Percentiles rank a stretch among this genome's conserved stretches.
phyloP scores from a whole-genome alignment of 331 rosid genomes.

The Ulmus americana region DNA sequence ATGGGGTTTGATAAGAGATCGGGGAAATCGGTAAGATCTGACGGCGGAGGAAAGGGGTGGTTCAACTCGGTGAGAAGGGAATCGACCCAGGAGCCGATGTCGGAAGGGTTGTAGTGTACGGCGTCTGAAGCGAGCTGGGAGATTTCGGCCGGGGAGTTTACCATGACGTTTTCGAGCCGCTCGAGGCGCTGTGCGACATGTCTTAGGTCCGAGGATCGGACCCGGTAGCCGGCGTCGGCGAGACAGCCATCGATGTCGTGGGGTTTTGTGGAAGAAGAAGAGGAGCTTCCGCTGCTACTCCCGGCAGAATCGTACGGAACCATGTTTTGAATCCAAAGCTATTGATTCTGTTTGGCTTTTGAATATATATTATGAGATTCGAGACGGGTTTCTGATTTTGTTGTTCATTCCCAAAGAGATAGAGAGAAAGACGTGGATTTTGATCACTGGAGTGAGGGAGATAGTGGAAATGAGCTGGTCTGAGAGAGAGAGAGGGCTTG shows the following conservation, averaged over 20 bases:
- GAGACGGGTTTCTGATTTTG: slow-evolving; percentile 6
- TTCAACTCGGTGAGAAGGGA: slow-evolving; percentile 65
- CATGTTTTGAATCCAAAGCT: slow-evolving; percentile 17
- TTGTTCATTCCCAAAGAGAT: slow-evolving; percentile 14
- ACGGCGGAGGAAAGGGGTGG: slow-evolving; percentile 36
- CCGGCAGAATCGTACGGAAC: slow-evolving; percentile 40
- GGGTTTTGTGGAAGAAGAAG: slow-evolving; percentile 33
- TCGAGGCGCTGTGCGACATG: slow-evolving; percentile 66
- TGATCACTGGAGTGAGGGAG: slow-evolving; percentile 14
- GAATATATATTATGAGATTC: not conserved
- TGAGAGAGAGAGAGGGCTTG: slow-evolving; percentile 1
- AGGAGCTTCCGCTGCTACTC: slow-evolving; percentile 35
- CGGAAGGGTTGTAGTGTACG: slow-evolving; percentile 66
- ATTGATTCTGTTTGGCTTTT: not conserved
- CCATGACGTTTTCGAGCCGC: slow-evolving; percentile 55
- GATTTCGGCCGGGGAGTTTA: slow-evolving; percentile 50
- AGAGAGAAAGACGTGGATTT: not conserved
- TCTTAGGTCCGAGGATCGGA: slow-evolving; percentile 57
- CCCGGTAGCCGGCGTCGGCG: slow-evolving; percentile 68
- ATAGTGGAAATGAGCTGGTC: not conserved
- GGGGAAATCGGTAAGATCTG: slow-evolving; percentile 43
- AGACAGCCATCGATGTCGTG: slow-evolving; percentile 56
- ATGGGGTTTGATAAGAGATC: slow-evolving; percentile 28
- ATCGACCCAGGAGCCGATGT: slow-evolving; percentile 72
- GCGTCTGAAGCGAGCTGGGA: slow-evolving; percentile 57